Conservation (phyloP, 2,329 filamentous ascomycete genomes). For the Rutstroemia sp. region DNA sequence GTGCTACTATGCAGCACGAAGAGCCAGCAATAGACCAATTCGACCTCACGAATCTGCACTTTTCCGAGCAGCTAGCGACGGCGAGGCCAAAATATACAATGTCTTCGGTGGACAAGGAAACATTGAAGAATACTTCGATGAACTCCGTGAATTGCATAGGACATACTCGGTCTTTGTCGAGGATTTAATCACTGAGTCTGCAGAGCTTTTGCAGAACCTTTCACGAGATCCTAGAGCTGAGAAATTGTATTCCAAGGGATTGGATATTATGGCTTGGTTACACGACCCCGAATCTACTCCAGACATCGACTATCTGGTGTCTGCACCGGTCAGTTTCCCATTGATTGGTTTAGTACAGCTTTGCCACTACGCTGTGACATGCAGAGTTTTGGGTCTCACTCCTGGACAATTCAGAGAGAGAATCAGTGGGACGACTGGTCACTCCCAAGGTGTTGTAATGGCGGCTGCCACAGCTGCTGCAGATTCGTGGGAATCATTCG, state of each 20-base stretch:
- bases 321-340: constrained; percentile 90
- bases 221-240: constrained; percentile 78
- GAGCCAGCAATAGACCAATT: constrained; percentile 76
- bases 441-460: constrained; percentile 93
- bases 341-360: constrained; percentile 94
- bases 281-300: constrained; percentile 83
- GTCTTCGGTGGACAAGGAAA: constrained; percentile 98
- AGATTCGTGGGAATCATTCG: constrained; percentile 88
- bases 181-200: constrained; percentile 72
- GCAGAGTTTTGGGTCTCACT: constrained; percentile 81
- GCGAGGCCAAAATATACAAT: constrained; percentile 77
- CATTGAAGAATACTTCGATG: constrained; percentile 99
- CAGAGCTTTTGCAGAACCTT: constrained; percentile 79
- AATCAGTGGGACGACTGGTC: constrained; percentile 83
- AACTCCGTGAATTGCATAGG: constrained; percentile 82
- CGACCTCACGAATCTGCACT: constrained; percentile 91
- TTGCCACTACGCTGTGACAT: constrained; percentile 91
- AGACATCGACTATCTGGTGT: constrained; percentile 89
- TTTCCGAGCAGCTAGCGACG: constrained; percentile 78
- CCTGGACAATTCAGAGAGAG: constrained; percentile 82
- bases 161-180: constrained; percentile 89
- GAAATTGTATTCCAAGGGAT: constrained; percentile 95
- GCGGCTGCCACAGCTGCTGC: constrained; percentile 87
- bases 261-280: constrained; percentile 92
- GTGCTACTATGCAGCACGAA: constrained; percentile 85